Evolutionary conservation across 2,329 filamentous ascomycete genomes (phyloP).

Genomic region (Metarhizium guizhouense): DNA sequence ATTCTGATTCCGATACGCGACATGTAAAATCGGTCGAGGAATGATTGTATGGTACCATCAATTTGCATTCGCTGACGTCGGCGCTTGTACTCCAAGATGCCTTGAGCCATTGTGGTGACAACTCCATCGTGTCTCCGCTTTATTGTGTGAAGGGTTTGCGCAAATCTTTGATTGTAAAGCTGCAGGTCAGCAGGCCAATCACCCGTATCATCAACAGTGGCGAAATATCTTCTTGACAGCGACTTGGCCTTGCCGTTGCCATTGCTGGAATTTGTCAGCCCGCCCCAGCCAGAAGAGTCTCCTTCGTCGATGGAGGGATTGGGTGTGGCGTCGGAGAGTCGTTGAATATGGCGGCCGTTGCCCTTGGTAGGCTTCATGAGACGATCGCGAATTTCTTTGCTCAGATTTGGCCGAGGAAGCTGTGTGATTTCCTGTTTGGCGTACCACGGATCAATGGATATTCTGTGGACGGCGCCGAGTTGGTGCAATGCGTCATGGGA

Average conservation of each 20-base stretch:
- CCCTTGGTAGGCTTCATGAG: conserved; percentile 59
- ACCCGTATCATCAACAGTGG: conserved; percentile 75
- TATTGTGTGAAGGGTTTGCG: conserved; percentile 82
- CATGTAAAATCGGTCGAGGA: conserved; percentile 99
- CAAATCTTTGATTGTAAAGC: conserved; percentile 88
- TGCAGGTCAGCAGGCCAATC: conserved; percentile 93
- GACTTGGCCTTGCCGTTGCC: conserved; percentile 43
- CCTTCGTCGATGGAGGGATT: conserved; percentile 85
- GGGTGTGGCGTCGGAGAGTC: conserved; percentile 73
- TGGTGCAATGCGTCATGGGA: background rate
- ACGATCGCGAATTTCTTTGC: conserved; percentile 66
- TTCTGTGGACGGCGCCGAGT: background rate
- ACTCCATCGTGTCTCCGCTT: conserved; percentile 95
- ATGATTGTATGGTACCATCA: conserved; percentile 92
- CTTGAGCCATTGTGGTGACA: conserved; percentile 95
- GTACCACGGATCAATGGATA: conserved; percentile 2
- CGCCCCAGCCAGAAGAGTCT: conserved; percentile 60
- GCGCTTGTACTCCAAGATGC: conserved; percentile 96
- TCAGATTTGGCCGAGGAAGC: conserved; percentile 68
- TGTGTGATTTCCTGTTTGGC: conserved; percentile 76
- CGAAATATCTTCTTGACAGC: conserved; percentile 63
- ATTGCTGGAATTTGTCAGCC: conserved; percentile 27
- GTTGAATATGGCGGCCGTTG: conserved; percentile 52
- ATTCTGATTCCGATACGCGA: conserved; percentile 97
- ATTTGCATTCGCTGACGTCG: conserved; percentile 96